Conservation (phyloP, 257 asterid genomes). For the Nicotiana noctiflora region DNA sequence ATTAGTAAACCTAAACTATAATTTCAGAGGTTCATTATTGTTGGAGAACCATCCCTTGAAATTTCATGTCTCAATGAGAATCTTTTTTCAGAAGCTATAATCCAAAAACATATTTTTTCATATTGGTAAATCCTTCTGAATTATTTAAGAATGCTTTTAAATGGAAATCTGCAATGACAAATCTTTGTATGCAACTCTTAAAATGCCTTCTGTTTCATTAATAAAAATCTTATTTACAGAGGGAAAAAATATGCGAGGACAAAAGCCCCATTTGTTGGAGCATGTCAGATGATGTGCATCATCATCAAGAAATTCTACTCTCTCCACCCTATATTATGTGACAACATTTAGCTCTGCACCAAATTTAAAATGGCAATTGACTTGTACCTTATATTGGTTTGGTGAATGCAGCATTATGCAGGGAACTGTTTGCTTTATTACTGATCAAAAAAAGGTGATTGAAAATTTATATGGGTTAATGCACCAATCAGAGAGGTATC, state of each 20-base stretch:
- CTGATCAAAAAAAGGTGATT: not conserved
- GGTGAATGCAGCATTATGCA: not conserved
- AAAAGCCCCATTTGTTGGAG: not conserved
- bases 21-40: not conserved
- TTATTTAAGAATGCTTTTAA: not conserved
- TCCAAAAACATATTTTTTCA: not conserved
- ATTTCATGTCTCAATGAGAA: not conserved
- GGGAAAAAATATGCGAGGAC: not conserved
- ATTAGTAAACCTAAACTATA: not conserved
- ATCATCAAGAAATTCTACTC: not conserved
- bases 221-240: not conserved
- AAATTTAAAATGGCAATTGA: not conserved
- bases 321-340: constrained; percentile 1
- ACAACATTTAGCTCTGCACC: not conserved
- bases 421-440: not conserved
- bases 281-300: not conserved
- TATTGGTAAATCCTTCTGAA: not conserved
- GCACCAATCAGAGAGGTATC: not conserved
- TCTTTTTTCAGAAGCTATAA: not conserved
- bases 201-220: not conserved
- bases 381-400: not conserved
- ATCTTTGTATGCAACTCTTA: not conserved
- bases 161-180: not conserved
- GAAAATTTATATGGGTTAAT: not conserved
- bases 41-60: not conserved